Evolutionary conservation across 371 early-diverging fungal genomes (phyloP).

Genomic region (Syncephalastrum racemosum): DNA sequence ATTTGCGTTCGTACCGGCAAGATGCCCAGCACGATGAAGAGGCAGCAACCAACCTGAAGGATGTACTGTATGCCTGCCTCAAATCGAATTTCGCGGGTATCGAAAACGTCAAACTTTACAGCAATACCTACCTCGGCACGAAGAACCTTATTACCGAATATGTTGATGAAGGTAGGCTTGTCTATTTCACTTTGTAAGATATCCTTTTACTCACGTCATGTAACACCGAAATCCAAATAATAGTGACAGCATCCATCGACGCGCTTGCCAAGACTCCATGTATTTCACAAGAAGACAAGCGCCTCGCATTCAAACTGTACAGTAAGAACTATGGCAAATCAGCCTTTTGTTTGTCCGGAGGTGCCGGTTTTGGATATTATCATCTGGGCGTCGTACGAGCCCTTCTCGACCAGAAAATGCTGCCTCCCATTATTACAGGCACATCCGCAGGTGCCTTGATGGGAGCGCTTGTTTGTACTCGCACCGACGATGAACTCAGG

Average conservation of each 20-base stretch:
- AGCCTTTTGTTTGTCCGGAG: constrained; percentile 88
- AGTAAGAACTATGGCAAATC: constrained; percentile 84
- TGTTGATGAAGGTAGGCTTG: constrained; percentile 67
- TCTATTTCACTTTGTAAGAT: not conserved
- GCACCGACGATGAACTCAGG: constrained; percentile 78
- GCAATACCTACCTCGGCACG: constrained; percentile 76
- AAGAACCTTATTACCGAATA: constrained; percentile 78
- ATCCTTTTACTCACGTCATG: not conserved
- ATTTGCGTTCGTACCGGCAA: constrained; percentile 37
- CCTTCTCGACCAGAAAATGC: constrained; percentile 68
- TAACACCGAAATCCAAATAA: not conserved
- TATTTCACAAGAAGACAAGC: constrained; percentile 59
- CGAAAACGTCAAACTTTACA: constrained; percentile 76
- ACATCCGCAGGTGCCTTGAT: constrained; percentile 81
- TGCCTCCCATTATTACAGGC: constrained; percentile 87
- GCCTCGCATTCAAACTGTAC: constrained; percentile 71
- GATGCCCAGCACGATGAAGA: constrained; percentile 25
- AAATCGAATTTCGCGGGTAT: constrained; percentile 83
- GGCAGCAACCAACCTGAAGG: constrained; percentile 38
- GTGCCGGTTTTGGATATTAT: constrained; percentile 84
- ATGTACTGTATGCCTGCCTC: constrained; percentile 64
- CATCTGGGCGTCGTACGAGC: constrained; percentile 80
- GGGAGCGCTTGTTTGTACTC: constrained; percentile 79
- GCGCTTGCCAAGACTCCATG: constrained; percentile 53
- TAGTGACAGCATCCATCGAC: constrained; percentile 66